These are phyloP conservation scores for Darksidea phi DNA, from an alignment of 495 filamentous ascomycete species.

Conservation along the genomic window DNA sequence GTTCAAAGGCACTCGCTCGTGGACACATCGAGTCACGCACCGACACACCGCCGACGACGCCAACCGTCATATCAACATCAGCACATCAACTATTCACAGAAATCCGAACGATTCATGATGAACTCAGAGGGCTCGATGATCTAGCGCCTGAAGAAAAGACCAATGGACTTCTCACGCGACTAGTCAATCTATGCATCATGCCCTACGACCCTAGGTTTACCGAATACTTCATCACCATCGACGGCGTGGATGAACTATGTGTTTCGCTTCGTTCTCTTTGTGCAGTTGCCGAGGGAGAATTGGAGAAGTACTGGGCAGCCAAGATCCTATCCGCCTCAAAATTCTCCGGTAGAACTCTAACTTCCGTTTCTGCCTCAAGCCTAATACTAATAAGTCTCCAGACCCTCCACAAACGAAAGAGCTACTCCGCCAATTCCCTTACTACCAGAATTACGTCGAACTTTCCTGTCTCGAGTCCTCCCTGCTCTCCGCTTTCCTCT, in stretches of 20 bases:
- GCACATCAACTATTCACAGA: conserved; percentile 12
- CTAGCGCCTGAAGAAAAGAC: conserved; percentile 26
- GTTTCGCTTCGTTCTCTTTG: conserved; percentile 42
- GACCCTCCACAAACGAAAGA: not conserved
- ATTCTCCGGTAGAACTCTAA: not conserved
- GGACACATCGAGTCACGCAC: not conserved
- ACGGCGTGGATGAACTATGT: conserved; percentile 32
- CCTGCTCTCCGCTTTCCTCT: conserved; percentile 37
- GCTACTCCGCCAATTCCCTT: conserved; percentile 43
- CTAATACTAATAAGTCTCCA: not conserved
- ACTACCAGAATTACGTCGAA: conserved; percentile 48
- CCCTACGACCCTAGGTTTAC: conserved; percentile 24
- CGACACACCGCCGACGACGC: conserved; percentile 15
- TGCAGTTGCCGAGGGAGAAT: conserved; percentile 43
- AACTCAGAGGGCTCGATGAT: not conserved
- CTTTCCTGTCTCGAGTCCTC: conserved; percentile 47
- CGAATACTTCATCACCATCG: conserved; percentile 38
- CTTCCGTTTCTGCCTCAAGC: not conserved
- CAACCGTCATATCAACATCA: not conserved
- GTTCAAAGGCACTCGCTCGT: not conserved
- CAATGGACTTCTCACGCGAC: conserved; percentile 41
- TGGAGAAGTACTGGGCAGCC: conserved; percentile 46
- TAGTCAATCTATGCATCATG: conserved; percentile 43
- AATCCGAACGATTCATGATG: conserved; percentile 9
- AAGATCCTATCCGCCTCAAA: conserved; percentile 26